Conservation (phyloP, 1,284 basidiomycete species). For the Leccinum angustisporum region DNA sequence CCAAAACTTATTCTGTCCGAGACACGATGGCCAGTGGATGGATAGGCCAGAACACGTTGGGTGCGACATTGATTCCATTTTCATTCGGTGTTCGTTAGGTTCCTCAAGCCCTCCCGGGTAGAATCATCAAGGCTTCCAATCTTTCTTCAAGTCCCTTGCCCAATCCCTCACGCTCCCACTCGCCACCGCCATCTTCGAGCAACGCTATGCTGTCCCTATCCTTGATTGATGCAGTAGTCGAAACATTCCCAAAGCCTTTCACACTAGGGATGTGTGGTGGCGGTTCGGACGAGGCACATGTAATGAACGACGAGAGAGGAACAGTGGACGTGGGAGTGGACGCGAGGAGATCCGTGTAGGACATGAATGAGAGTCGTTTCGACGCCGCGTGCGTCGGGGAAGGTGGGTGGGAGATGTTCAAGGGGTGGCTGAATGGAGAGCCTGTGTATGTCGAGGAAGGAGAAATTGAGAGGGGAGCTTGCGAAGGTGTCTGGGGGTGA, state of each 20-base stretch:
- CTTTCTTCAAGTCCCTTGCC: conserved; percentile 80
- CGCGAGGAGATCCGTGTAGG: conserved; percentile 79
- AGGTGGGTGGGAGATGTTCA: conserved; percentile 47
- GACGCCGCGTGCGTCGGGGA: conserved; percentile 51
- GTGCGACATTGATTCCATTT: neutral
- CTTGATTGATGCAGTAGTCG: conserved; percentile 27
- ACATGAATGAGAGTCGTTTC: conserved; percentile 81
- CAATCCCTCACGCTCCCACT: conserved; percentile 82
- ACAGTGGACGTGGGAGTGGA: conserved; percentile 72
- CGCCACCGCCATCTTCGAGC: conserved; percentile 65
- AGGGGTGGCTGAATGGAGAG: conserved; percentile 23
- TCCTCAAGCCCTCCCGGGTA: conserved; percentile 28
- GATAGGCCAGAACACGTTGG: neutral
- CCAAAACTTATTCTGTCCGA: neutral
- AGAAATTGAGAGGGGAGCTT: conserved; percentile 22
- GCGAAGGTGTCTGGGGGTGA: conserved; percentile 26
- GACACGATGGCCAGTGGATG: neutral
- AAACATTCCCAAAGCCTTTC: conserved; percentile 39
- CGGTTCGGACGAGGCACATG: conserved; percentile 50
- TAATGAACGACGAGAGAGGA: conserved; percentile 71
- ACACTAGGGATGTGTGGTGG: conserved; percentile 69
- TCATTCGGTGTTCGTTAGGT: neutral
- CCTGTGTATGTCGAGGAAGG: conserved; percentile 28
- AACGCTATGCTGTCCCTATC: conserved; percentile 43
- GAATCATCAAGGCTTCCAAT: conserved; percentile 54